These are phyloP conservation scores for Colletotrichum sp. DNA, from an alignment of 2,329 filamentous ascomycete species.

Conservation along the genomic window DNA sequence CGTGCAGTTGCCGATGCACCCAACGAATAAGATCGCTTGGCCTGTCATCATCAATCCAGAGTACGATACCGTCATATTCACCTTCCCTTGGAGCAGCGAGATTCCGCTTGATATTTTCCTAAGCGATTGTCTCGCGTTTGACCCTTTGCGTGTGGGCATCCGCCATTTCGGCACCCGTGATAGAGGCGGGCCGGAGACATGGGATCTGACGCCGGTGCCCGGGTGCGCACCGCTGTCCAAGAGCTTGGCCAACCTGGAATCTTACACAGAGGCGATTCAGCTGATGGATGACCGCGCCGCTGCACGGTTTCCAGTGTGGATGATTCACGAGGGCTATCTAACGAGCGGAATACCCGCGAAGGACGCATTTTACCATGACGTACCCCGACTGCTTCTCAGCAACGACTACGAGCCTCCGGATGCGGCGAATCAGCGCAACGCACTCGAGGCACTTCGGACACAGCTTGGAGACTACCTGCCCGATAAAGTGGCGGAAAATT, in stretches of 20 bases:
- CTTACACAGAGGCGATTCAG: constrained; percentile 21
- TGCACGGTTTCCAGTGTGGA: constrained; percentile 18
- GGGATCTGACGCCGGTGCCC: constrained; percentile 19
- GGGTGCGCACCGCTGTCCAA: constrained; percentile 13
- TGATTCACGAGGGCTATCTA: constrained; percentile 21
- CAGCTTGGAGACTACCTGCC: constrained; percentile 13
- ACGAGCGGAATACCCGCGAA: constrained; percentile 14
- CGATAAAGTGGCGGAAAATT: neutral
- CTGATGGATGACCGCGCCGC: constrained; percentile 19
- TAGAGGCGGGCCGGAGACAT: constrained; percentile 17
- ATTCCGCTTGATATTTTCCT: constrained; percentile 20
- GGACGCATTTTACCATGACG: constrained; percentile 13
- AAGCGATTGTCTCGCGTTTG: constrained; percentile 19
- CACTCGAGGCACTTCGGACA: neutral
- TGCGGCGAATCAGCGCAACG: constrained; percentile 8
- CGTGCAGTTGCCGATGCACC: constrained; percentile 22
- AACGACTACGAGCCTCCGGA: constrained; percentile 18
- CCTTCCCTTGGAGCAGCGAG: constrained; percentile 22
- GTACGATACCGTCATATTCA: constrained; percentile 24
- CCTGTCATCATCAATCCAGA: constrained; percentile 23
- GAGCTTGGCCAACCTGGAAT: constrained; percentile 16
- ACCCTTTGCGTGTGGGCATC: constrained; percentile 15
- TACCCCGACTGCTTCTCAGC: constrained; percentile 9
- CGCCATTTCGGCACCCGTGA: constrained; percentile 20
- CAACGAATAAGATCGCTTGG: constrained; percentile 22